Base-by-base conservation (phyloP, 176 grass and related monocot species). In the Pharus latifolius region DNA sequence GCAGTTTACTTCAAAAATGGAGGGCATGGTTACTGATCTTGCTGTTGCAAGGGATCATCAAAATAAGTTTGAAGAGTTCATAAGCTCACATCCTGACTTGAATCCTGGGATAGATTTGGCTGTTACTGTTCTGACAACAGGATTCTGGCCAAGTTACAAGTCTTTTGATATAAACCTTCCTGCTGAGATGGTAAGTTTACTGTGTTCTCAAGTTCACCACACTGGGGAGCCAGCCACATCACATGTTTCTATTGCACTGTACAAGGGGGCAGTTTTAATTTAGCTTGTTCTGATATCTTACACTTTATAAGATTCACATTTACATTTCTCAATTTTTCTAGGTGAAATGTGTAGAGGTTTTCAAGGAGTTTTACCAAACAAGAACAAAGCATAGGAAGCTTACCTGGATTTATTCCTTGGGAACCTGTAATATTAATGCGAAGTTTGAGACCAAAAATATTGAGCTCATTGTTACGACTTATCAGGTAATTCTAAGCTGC, bases 81-180 rank as follows among this genome's bases (percentile, higher is more conserved):
- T 91, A 14, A 76, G 44, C 25, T 44, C 56, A 58, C 72, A 84
- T 63, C 47, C 49, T 12, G 81, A 84, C 54, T 69, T 72, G 29
- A 91, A 81, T 83, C 84, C 90, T 66, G 90, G 95, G 44, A 75
- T 99, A 69, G 95, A 99, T 55, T 81, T 99, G 67, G 88, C 87
- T 47, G 95, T 91, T 16, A 94, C 84, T 73, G 90, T 94, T 75
- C 65, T 99, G 67, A 99, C 90, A 56, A 99, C 95, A 51, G 95
- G 95, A 72, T 94, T 99, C 73, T 99, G 95, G 95, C 95, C 95
- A 50, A 99, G 84, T 67, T 99, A 99, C 73, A 98, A 94, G 75
- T 94, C 82, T 41, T 94, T 88, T 73, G 95, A 99, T 49, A 92
- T 99, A 56, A 98, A 93, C 73, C 95, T 98, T 81, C 95, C 87